A percentile compares a stretch with the other conserved stretches of the same genome.
These are phyloP conservation scores for Ramularia endophylla DNA, from an alignment of 2,329 filamentous ascomycete genomes.

Conservation along the genomic window DNA sequence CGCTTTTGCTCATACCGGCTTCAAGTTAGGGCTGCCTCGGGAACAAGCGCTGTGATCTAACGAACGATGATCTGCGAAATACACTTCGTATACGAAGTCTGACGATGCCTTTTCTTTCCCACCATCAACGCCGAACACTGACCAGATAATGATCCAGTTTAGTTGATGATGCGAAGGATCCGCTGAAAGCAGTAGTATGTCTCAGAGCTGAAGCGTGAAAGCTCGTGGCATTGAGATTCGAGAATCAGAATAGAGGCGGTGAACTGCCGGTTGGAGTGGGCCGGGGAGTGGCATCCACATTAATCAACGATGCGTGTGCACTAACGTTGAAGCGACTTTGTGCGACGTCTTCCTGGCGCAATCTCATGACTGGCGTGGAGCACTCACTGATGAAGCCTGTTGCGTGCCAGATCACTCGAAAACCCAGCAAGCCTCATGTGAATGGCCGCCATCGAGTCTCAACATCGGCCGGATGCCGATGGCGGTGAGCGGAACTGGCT, in stretches of 20 bases:
- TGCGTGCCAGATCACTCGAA: conserved; percentile 4
- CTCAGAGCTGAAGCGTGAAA: conserved; percentile 9
- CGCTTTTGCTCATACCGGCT: conserved; percentile 1
- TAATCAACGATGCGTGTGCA: conserved; percentile 8
- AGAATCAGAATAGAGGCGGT: conserved; percentile 21
- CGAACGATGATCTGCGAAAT: conserved; percentile 24
- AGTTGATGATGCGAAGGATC: conserved; percentile 3
- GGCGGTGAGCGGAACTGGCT: too few relatives aligned
- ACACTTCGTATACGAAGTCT: background rate
- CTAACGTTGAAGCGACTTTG: background rate
- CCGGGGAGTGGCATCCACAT: conserved; percentile 18
- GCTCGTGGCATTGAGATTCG: conserved; percentile 13
- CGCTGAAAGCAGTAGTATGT: conserved; percentile 1
- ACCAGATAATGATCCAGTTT: too few relatives aligned
- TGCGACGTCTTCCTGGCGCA: background rate
- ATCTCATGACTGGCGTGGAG: conserved; percentile 10
- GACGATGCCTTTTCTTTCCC: background rate
- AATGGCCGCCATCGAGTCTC: conserved; percentile 2
- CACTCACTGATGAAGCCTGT: too few relatives aligned
- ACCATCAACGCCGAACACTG: too few relatives aligned
- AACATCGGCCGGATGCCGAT: conserved; percentile 3
- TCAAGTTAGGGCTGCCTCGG: conserved; percentile 14
- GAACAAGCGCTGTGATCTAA: conserved; percentile 15
- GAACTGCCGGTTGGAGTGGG: conserved; percentile 20
- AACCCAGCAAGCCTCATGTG: background rate